Percentiles rank a stretch among this genome's conserved stretches.
Conservation (phyloP, 345 rosid species). For the Limnanthes douglasii region DNA sequence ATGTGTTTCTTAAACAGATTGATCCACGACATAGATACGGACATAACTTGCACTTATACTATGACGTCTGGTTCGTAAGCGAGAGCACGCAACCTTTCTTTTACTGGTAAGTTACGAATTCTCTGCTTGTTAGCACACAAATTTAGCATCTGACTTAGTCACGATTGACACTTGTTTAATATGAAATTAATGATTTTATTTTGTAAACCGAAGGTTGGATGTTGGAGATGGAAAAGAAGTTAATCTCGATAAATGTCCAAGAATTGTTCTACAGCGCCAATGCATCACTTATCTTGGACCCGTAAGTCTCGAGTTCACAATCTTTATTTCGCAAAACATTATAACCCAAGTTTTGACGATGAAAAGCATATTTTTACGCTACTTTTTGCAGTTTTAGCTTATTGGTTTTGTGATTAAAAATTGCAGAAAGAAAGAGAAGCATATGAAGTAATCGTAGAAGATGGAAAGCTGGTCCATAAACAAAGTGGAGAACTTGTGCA, state of each 20-base stretch:
- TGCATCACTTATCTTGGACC: slow-evolving; percentile 76
- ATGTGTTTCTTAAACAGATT: slow-evolving; percentile 31
- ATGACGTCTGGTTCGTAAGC: slow-evolving; percentile 43
- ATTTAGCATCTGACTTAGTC: not conserved
- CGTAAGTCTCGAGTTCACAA: slow-evolving; percentile 31
- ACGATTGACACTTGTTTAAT: not conserved
- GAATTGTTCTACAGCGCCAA: slow-evolving; percentile 33
- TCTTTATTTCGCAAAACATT: not conserved
- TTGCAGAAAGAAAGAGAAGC: slow-evolving; percentile 52
- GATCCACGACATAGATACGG: slow-evolving; percentile 85
- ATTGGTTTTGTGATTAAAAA: too few species aligned
- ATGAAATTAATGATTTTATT: slow-evolving; percentile 1
- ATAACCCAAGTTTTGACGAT: not conserved
- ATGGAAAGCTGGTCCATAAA: slow-evolving; percentile 34
- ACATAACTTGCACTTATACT: slow-evolving; percentile 55
- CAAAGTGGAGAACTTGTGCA: slow-evolving; percentile 21
- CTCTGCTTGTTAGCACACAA: not conserved
- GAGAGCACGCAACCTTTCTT: slow-evolving; percentile 60
- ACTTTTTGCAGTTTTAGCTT: not conserved
- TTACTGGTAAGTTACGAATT: slow-evolving; percentile 32
- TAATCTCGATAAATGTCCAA: slow-evolving; percentile 33
- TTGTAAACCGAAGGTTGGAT: slow-evolving; percentile 40
- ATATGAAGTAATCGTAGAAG: slow-evolving; percentile 36
- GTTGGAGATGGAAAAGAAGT: slow-evolving; percentile 71
- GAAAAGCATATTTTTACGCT: not conserved